Evolutionary conservation across 2,329 filamentous ascomycete genomes (phyloP), one percentile per base, ranked within the genome.

Genomic region (Ophiocordyceps robertsii): DNA sequence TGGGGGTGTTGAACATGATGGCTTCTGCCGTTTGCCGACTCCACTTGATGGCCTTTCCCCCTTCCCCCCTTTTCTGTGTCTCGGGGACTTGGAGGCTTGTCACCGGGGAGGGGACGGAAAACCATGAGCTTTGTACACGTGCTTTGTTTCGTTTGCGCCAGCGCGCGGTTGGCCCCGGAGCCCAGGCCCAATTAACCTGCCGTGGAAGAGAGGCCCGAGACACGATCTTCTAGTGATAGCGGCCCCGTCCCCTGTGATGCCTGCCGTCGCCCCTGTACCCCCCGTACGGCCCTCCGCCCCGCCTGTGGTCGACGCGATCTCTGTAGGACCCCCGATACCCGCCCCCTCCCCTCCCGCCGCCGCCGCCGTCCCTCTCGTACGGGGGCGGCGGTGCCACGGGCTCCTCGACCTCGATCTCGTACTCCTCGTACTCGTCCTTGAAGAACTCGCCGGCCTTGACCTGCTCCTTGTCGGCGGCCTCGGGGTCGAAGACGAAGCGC

Each of bases 401-500:
- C 51, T 84, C 80, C 50, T 94, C 86, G 21, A 88, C 77, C 55
- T 93, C 86, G 36, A 84, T 68, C 55, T 84, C 80, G 53, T 82
- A 80, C 56, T 88, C 83, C 50, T 88, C 84, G 53, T 77, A 86
- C 54, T 87, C 82, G 37, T 82, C 75, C 36, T 74, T 76, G 56
- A 82, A 86, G 58, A 81, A 88, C 40, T 73, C 69, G 4, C 72
- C 70, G 2, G 89, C 82, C 12, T 73, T 69, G 12, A 72, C 70
- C 51, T 77, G 75, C 62, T 98, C 92, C 14, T 71, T 69, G 38
- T 74, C 72, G 2, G 88, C 88, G 40, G 82, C 75, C 43, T 82
- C 80, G 0, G 81, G 77, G 49, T 95, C 84, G 39, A 96, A 80
- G 62, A 95, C 86, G 59, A 95, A 96, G 7, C 92, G 77, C 49